phyloP scores from a whole-genome alignment of 2,329 filamentous ascomycete species.

The Cordyceps cateniannulata region DNA sequence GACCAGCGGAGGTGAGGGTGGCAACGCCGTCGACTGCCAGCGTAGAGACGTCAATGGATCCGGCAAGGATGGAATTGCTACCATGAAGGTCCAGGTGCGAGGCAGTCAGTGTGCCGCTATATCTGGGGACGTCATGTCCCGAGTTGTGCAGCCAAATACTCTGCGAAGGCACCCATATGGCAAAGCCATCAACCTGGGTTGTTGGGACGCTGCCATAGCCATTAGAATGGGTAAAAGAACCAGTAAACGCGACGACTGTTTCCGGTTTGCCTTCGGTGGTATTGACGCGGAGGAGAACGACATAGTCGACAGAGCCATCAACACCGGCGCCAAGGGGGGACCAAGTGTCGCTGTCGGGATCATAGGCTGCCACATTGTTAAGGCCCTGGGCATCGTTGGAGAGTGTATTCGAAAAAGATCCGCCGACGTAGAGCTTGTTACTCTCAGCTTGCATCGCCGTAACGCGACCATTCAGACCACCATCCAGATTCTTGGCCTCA shows the following conservation, averaged over 20 bases:
- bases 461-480: slow-evolving; percentile 78
- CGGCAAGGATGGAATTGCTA: slow-evolving; percentile 66
- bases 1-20: slow-evolving; percentile 47
- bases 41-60: slow-evolving; percentile 73
- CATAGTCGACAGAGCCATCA: slow-evolving; percentile 66
- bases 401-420: slow-evolving; percentile 71
- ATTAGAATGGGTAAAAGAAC: slow-evolving; percentile 68
- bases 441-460: slow-evolving; percentile 61
- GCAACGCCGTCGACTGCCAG: slow-evolving; percentile 67
- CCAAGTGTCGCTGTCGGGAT: slow-evolving; percentile 65
- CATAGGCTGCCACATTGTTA: slow-evolving; percentile 70
- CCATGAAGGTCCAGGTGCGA: slow-evolving; percentile 58
- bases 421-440: slow-evolving; percentile 70
- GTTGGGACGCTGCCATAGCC: slow-evolving; percentile 58
- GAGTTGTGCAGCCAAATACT: slow-evolving; percentile 86
- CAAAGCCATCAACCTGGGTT: slow-evolving; percentile 66
- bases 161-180: slow-evolving; percentile 82
- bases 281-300: slow-evolving; percentile 76
- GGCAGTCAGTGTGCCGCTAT: slow-evolving; percentile 68
- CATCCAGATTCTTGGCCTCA: slow-evolving; percentile 54
- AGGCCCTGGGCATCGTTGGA: slow-evolving; percentile 57
- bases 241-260: slow-evolving; percentile 71
- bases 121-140: slow-evolving; percentile 53
- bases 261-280: slow-evolving; percentile 63
- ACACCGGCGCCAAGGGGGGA: slow-evolving; percentile 76